Percentiles rank a stretch among this genome's conserved stretches.
phyloP scores from a whole-genome alignment of 257 asterid species.

The Oldenlandia corymbosa region DNA sequence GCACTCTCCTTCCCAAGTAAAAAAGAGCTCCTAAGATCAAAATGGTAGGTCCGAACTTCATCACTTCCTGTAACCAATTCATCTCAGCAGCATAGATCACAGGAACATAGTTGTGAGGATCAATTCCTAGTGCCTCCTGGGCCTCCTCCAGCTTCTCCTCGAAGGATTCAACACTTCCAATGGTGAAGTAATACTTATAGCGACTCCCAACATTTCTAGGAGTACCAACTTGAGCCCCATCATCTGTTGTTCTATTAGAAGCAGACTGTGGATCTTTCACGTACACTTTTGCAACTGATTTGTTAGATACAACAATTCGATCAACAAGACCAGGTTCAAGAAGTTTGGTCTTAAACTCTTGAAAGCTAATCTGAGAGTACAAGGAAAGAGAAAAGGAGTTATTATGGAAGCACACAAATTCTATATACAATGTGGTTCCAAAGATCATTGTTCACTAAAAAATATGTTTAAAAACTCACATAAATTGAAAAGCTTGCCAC shows the following conservation, averaged over 20 bases:
- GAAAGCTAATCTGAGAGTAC: slow-evolving; percentile 68
- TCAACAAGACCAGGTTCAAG: slow-evolving; percentile 90
- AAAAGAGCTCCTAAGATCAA: slow-evolving; percentile 35
- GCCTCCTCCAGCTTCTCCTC: slow-evolving; percentile 86
- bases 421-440: not conserved
- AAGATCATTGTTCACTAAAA: not conserved
- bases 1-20: slow-evolving; percentile 44
- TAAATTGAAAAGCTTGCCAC: not conserved
- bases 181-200: slow-evolving; percentile 40
- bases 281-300: slow-evolving; percentile 60
- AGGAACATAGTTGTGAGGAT: slow-evolving; percentile 64
- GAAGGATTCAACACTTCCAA: slow-evolving; percentile 70
- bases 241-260: slow-evolving; percentile 26
- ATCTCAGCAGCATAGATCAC: slow-evolving; percentile 50
- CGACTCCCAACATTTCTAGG: slow-evolving; percentile 23
- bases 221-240: slow-evolving; percentile 25
- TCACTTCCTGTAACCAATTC: slow-evolving; percentile 42
- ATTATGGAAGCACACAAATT: not conserved
- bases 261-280: slow-evolving; percentile 38
- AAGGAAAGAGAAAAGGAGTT: not conserved
- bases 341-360: slow-evolving; percentile 71
- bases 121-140: slow-evolving; percentile 66
- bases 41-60: slow-evolving; percentile 37
- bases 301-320: slow-evolving; percentile 51
- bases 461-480: not conserved